A percentile compares a stretch with the other conserved stretches of the same genome.
Evolutionary conservation across 2,329 filamentous ascomycete species (phyloP).

Genomic region (Xylaria multiplex): DNA sequence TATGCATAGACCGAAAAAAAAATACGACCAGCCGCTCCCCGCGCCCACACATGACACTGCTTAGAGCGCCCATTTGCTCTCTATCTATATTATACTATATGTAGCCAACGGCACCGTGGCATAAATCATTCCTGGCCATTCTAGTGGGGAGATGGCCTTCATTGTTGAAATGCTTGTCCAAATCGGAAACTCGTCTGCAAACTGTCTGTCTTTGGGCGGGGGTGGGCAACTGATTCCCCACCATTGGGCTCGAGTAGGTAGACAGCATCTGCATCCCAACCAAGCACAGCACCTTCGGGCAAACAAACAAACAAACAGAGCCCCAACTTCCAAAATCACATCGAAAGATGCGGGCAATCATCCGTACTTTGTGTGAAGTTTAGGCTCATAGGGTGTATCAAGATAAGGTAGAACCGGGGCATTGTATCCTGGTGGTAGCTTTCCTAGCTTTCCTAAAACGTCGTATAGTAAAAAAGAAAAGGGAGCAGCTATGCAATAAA

Average conservation of each 20-base stretch:
- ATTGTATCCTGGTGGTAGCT: not conserved
- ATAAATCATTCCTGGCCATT: not conserved
- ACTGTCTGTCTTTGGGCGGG: slow-evolving; percentile 1
- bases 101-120: not conserved
- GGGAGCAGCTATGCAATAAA: not conserved
- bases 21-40: slow-evolving; percentile 1
- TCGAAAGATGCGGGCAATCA: too few relatives aligned
- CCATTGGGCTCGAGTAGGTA: not conserved
- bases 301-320: not conserved
- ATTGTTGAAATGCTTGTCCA: not conserved
- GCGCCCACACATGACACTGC: not conserved
- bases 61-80: not conserved
- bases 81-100: too few relatives aligned
- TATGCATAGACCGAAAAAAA: slow-evolving; percentile 30
- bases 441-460: not conserved
- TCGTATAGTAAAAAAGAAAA: not conserved
- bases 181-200: not conserved
- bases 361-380: not conserved
- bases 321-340: not conserved
- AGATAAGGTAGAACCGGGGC: not conserved
- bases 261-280: not conserved
- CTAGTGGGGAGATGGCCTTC: not conserved
- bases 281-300: not conserved
- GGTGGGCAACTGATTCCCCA: not conserved
- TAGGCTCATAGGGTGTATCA: not conserved